These are phyloP conservation scores for Rosa multiflora DNA, from an alignment of 306 rosid species.

Conservation along the genomic window DNA sequence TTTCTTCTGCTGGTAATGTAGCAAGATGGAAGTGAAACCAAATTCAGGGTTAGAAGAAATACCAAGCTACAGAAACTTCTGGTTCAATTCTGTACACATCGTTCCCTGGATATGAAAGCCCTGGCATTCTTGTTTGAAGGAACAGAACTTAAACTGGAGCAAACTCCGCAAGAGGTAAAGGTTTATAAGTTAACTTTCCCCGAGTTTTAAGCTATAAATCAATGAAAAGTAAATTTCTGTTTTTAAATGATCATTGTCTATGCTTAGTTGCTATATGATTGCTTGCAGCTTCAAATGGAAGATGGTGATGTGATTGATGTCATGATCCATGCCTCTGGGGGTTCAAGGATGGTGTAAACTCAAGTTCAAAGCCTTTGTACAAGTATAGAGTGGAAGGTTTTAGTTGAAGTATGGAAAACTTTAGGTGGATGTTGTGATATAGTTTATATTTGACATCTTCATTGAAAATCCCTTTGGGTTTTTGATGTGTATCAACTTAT, in stretches of 20 bases:
- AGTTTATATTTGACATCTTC: not conserved
- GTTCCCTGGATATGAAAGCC: not conserved
- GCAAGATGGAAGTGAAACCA: not conserved
- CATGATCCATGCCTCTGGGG: not conserved
- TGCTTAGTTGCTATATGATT: not conserved
- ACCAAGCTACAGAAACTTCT: not conserved
- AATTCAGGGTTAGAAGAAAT: not conserved
- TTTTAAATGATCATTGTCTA: not conserved
- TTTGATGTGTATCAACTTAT: not conserved
- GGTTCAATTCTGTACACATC: not conserved
- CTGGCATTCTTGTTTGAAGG: not conserved
- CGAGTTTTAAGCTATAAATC: not conserved
- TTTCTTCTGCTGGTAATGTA: not conserved
- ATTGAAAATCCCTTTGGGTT: not conserved
- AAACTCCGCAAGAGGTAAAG: not conserved
- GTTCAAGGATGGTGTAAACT: not conserved
- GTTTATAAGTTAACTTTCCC: not conserved
- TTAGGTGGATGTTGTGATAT: not conserved
- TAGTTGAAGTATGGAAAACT: not conserved
- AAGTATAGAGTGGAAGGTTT: not conserved
- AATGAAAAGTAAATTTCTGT: not conserved
- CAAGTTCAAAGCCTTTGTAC: not conserved
- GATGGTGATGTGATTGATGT: not conserved
- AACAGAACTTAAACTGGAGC: not conserved
- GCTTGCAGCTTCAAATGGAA: not conserved